Conservation (phyloP, 352 stramenopile genomes). For the Pythium aristosporum region DNA sequence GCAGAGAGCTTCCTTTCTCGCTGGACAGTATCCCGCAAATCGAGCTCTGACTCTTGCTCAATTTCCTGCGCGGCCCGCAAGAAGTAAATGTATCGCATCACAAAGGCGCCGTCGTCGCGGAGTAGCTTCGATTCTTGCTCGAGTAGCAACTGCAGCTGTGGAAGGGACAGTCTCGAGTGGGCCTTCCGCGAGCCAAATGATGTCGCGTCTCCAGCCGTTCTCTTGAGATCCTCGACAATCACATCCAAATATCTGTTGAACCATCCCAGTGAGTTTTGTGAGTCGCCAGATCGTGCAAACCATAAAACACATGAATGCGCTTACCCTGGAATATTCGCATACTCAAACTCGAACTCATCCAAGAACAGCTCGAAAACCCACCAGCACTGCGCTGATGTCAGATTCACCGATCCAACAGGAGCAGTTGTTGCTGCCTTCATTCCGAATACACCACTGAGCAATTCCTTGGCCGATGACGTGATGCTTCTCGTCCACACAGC, state of each 20-base stretch:
- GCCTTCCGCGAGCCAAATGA: constrained; percentile 37
- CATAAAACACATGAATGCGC: constrained; percentile 6
- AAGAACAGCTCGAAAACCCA: constrained; percentile 35
- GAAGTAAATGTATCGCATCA: constrained; percentile 7
- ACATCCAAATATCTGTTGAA: constrained; percentile 27
- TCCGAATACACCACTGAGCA: not conserved
- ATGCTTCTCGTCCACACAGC: not conserved
- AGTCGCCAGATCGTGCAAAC: not conserved
- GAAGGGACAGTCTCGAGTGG: constrained; percentile 36
- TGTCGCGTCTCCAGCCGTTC: constrained; percentile 4
- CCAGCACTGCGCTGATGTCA: constrained; percentile 8
- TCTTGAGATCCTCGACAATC: constrained; percentile 43
- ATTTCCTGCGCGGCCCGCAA: not conserved
- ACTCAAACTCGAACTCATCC: constrained; percentile 40
- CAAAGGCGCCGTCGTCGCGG: constrained; percentile 7
- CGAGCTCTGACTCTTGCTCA: not conserved
- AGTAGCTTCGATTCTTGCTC: constrained; percentile 11
- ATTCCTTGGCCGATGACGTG: not conserved
- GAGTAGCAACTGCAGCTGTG: constrained; percentile 34
- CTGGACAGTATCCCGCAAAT: not conserved
- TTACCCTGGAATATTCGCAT: constrained; percentile 39
- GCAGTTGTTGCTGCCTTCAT: not conserved
- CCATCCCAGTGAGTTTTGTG: not conserved
- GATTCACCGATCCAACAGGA: not conserved
- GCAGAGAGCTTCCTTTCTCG: not conserved